Base-by-base conservation (phyloP, 208 protist genomes). In the Wallacemonas rigidus region DNA sequence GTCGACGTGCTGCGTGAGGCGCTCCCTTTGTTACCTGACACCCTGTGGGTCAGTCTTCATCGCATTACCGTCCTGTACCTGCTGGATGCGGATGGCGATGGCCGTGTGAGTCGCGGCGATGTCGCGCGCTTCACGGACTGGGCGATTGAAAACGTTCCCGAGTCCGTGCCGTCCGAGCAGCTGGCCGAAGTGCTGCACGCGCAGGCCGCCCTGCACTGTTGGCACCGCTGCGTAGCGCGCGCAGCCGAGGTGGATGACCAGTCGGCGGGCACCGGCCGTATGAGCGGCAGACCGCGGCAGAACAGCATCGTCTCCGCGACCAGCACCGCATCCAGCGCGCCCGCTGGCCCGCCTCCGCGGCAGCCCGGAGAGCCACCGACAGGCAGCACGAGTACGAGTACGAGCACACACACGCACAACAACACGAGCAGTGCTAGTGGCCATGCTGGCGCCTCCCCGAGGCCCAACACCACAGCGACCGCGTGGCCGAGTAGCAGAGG, bases 71-170 rank as follows among this genome's bases (percentile, higher is more conserved):
- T 93, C 11, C 77, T 91, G 38, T 93, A 87, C 79, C 72, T 89
- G 56, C 72, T 91, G 6, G 86, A 93, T 75, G 67, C 73, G 79
- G 83, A 93, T 74, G 54, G 73, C 51, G 84, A 93, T 80, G 88
- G 88, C 15, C 63, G 77, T 7, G 85, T 93, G 41, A 80, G 72
- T 48, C 48, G 62, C 14, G 79, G 69, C 39, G 85, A 91, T 61
- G 81, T 91, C 40, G 70, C 63, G 38, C 60, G 76, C 44, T 94
- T 94, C 74, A 80, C 85, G 60, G 73, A 78, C 35, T 94, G 85
- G 85, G 74, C 79, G 35, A 83, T 86, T 39, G 74, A 75, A 45
- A 78, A 74, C 15, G 56, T 89, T 11, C 79, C 82, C 26, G 60
- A 53, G 5, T 62, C 78, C 11, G 76, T 81, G 38, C 57, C 67